Evolutionary conservation across 1,284 basidiomycete species (phyloP).

Genomic region (Moesziomyces sp.): DNA sequence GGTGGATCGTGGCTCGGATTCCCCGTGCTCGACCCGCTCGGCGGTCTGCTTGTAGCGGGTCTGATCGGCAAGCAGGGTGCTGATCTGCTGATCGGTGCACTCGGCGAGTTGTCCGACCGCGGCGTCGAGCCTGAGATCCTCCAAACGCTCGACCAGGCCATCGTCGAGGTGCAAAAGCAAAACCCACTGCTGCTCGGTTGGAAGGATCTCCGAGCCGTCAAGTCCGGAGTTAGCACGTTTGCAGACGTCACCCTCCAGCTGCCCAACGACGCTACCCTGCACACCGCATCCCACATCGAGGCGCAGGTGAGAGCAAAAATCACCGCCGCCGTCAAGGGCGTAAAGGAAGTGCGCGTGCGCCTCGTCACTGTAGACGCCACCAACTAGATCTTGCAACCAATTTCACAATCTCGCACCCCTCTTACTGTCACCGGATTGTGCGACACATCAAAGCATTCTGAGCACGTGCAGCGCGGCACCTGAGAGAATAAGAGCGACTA

Average conservation of each 20-base stretch:
- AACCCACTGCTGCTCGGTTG: conserved; percentile 44
- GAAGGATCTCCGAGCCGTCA: conserved; percentile 56
- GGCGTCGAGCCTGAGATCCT: conserved; percentile 77
- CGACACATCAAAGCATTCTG: too few species aligned
- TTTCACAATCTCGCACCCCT: too few species aligned
- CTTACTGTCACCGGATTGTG: too few species aligned
- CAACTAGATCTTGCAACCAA: background rate
- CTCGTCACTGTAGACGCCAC: conserved; percentile 39
- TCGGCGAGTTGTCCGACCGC: conserved; percentile 86
- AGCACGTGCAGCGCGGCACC: too few species aligned
- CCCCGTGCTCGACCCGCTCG: conserved; percentile 88
- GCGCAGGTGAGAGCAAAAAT: conserved; percentile 36
- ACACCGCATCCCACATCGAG: conserved; percentile 47
- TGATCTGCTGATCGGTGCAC: conserved; percentile 77
- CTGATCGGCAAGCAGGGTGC: conserved; percentile 90
- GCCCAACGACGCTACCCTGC: conserved; percentile 38
- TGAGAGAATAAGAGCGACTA: too few species aligned
- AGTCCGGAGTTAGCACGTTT: conserved; percentile 58
- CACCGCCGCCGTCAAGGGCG: conserved; percentile 36
- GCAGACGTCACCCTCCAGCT: conserved; percentile 58
- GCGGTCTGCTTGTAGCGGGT: conserved; percentile 87
- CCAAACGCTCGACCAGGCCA: conserved; percentile 73
- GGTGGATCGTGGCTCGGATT: conserved; percentile 84
- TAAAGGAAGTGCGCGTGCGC: conserved; percentile 53
- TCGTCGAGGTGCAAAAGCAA: conserved; percentile 31